Evolutionary conservation across 78 protist species (phyloP).

Genomic region (Dictyostelium firmibasis): DNA sequence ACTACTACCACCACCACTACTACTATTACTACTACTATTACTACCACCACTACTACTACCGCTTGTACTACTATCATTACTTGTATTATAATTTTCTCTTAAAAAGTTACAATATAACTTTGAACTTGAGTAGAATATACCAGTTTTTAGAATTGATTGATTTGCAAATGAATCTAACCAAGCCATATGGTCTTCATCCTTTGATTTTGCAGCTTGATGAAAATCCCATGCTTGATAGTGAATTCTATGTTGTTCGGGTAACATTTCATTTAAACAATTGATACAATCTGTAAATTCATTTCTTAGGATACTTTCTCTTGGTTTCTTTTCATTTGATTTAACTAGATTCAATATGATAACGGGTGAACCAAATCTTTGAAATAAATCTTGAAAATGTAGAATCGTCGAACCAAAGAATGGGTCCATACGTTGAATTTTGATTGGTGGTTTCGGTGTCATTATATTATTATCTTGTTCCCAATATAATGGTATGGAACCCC

Average conservation of each 20-base stretch:
- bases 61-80: background rate
- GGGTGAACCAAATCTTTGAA: constrained; percentile 91
- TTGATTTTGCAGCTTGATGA: constrained; percentile 76
- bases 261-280: constrained; percentile 76
- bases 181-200: constrained; percentile 75
- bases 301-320: constrained; percentile 91
- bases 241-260: constrained; percentile 73
- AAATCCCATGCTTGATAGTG: constrained; percentile 85
- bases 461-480: constrained; percentile 95
- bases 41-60: background rate
- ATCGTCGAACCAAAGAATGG: constrained; percentile 89
- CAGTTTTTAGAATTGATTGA: constrained; percentile 58
- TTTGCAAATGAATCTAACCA: constrained; percentile 59
- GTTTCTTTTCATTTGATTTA: constrained; percentile 91
- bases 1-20: background rate
- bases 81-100: background rate
- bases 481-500: constrained; percentile 98
- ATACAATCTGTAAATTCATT: constrained; percentile 80
- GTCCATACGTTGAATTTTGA: constrained; percentile 85
- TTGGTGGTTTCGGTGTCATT: constrained; percentile 86
- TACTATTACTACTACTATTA: background rate
- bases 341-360: constrained; percentile 89
- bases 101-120: constrained; percentile 21
- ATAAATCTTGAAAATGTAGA: constrained; percentile 91
- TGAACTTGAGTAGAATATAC: constrained; percentile 26